Evolutionary conservation across 2,329 filamentous ascomycete species (phyloP).

Genomic region (Pseudogymnoascus destructans): DNA sequence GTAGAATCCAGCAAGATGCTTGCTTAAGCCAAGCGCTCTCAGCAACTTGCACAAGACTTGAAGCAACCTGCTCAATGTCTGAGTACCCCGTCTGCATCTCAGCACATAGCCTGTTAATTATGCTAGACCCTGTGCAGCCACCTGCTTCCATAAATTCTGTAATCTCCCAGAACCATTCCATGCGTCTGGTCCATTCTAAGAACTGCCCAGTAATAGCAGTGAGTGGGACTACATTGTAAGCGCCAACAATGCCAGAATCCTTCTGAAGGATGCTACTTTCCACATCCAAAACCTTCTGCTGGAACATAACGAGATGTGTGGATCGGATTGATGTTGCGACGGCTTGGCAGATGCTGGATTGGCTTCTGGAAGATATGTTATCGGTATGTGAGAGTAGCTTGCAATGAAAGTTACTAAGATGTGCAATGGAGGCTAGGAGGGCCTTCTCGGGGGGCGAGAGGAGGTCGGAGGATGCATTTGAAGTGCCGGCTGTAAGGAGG

Average conservation of each 20-base stretch:
- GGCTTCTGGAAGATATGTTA: slow-evolving; percentile 55
- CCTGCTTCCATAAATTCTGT: slow-evolving; percentile 50
- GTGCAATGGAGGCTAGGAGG: slow-evolving; percentile 63
- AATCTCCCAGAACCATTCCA: slow-evolving; percentile 77
- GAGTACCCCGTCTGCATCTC: slow-evolving; percentile 79
- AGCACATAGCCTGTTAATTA: slow-evolving; percentile 64
- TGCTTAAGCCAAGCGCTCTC: slow-evolving; percentile 89
- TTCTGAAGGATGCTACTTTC: slow-evolving; percentile 64
- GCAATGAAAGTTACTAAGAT: slow-evolving; percentile 66
- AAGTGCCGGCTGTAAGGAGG: slow-evolving; percentile 48
- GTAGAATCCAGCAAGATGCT: slow-evolving; percentile 78
- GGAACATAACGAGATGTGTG: slow-evolving; percentile 66
- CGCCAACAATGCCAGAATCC: slow-evolving; percentile 71
- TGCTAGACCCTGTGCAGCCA: slow-evolving; percentile 49
- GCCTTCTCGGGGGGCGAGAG: slow-evolving; percentile 70
- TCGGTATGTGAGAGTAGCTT: slow-evolving; percentile 55
- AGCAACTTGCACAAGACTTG: slow-evolving; percentile 59
- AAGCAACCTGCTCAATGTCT: slow-evolving; percentile 67
- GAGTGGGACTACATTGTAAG: slow-evolving; percentile 84
- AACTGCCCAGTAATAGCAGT: slow-evolving; percentile 77
- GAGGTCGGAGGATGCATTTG: slow-evolving; percentile 33
- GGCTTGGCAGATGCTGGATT: slow-evolving; percentile 74
- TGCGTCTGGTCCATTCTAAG: slow-evolving; percentile 66
- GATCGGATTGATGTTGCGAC: slow-evolving; percentile 67
- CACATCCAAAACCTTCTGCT: slow-evolving; percentile 70